A percentile compares a stretch with the other conserved stretches of the same genome.
These are phyloP conservation scores for Kuraishia hungarica DNA, from an alignment of 805 yeast genomes.

Conservation along the genomic window DNA sequence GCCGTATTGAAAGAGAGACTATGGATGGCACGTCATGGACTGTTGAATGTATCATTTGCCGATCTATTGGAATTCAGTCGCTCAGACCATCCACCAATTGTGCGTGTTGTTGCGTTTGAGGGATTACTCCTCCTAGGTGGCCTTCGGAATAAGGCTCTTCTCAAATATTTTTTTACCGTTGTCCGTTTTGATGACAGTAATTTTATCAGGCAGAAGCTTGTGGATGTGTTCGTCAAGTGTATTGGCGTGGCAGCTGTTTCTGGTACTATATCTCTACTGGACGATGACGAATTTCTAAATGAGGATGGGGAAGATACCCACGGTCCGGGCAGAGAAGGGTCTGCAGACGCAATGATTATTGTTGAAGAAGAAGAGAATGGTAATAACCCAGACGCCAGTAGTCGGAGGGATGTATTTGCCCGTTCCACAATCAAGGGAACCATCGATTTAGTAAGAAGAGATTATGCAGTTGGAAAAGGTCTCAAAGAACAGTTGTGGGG, in stretches of 20 bases:
- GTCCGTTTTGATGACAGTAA: conserved; percentile 48
- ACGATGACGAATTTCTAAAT: conserved; percentile 51
- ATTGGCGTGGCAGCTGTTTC: conserved; percentile 61
- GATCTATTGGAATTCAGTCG: conserved; percentile 48
- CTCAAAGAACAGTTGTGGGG: conserved; percentile 60
- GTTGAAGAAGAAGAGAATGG: conserved; percentile 43
- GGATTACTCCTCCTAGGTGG: conserved; percentile 73
- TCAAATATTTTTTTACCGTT: conserved; percentile 53
- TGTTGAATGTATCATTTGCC: conserved; percentile 40
- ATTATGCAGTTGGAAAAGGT: conserved; percentile 47
- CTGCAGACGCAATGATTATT: conserved; percentile 30
- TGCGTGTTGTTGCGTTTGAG: conserved; percentile 61
- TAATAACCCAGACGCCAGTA: conserved; percentile 25
- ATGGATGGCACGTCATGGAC: conserved; percentile 45
- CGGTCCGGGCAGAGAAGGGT: background rate
- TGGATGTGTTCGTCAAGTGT: conserved; percentile 36
- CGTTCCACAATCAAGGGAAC: conserved; percentile 60
- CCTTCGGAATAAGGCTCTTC: conserved; percentile 49
- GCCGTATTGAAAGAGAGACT: conserved; percentile 54
- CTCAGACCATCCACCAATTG: conserved; percentile 34
- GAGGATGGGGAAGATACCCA: conserved; percentile 3
- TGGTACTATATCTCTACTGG: conserved; percentile 49
- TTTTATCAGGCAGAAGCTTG: conserved; percentile 40
- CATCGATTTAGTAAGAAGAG: conserved; percentile 53
- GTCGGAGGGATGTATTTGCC: conserved; percentile 58